Evolutionary conservation across 805 yeast genomes (phyloP).

Genomic region (Cyberlindnera amylophila): DNA sequence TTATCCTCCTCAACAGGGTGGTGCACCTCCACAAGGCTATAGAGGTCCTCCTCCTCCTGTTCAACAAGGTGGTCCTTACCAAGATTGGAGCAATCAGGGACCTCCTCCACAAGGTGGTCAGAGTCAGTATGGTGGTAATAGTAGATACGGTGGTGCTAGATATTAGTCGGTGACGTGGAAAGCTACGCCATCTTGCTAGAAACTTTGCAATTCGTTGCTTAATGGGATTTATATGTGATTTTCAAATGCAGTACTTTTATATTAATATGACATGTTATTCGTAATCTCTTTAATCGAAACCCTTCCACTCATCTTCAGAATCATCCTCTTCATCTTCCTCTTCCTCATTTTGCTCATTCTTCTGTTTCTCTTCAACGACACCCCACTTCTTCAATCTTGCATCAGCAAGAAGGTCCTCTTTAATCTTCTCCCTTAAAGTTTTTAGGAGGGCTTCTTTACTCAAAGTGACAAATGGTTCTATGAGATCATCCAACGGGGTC

Average conservation of each 20-base stretch:
- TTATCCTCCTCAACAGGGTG: no score
- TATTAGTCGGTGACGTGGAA: no score
- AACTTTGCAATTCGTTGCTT: no score
- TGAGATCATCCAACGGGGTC: conserved; percentile 51
- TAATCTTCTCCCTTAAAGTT: conserved; percentile 60
- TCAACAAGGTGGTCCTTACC: background rate
- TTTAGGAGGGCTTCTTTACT: conserved; percentile 49
- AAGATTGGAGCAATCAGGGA: background rate
- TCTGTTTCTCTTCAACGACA: conserved; percentile 27
- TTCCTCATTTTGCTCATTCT: conserved; percentile 16
- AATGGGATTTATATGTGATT: no score
- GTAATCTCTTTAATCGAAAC: conserved; percentile 27
- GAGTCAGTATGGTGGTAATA: background rate
- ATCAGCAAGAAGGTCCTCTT: conserved; percentile 65
- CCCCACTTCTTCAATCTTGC: conserved; percentile 65
- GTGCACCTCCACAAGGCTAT: no score
- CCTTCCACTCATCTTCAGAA: conserved; percentile 40
- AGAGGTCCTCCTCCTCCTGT: no score
- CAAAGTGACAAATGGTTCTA: conserved; percentile 59
- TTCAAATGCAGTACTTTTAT: no score
- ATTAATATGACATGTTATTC: background rate
- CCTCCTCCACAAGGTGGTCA: background rate
- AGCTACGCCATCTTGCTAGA: no score
- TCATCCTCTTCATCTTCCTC: conserved; percentile 20
- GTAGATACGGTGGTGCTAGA: no score